These are phyloP conservation scores for Chamaenerion angustifolium DNA, from an alignment of 345 rosid genomes.

Conservation along the genomic window DNA sequence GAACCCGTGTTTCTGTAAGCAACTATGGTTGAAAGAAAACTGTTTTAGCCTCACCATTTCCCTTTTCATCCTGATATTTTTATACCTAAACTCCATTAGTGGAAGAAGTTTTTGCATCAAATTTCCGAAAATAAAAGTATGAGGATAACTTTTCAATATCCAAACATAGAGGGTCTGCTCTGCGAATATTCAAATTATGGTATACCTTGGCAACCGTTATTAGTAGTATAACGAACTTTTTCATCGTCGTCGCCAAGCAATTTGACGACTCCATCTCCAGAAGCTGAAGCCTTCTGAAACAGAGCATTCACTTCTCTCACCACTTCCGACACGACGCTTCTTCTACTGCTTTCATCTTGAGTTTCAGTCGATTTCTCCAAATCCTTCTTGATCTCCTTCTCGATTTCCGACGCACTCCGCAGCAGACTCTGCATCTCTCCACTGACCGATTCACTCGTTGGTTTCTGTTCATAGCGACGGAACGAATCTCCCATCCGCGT, in stretches of 20 bases:
- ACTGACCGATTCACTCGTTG: background rate
- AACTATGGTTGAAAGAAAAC: too few relatives aligned
- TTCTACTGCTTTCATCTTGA: background rate
- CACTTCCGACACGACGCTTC: constrained; percentile 10
- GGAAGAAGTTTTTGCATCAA: too few relatives aligned
- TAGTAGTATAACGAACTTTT: constrained; percentile 15
- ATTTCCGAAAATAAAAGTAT: too few relatives aligned
- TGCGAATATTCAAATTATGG: constrained; percentile 13
- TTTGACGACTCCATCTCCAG: constrained; percentile 27
- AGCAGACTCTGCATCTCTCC: background rate
- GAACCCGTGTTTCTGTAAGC: too few relatives aligned
- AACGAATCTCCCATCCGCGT: too few relatives aligned
- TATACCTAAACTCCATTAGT: too few relatives aligned
- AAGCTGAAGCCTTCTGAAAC: constrained; percentile 31
- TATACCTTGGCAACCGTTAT: constrained; percentile 10
- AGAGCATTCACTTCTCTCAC: constrained; percentile 21
- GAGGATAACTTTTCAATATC: too few relatives aligned
- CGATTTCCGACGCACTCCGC: background rate
- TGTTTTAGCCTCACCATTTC: too few relatives aligned
- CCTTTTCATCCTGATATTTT: too few relatives aligned
- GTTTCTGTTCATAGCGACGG: too few relatives aligned
- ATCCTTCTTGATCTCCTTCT: constrained; percentile 12
- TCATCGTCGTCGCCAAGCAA: constrained; percentile 22
- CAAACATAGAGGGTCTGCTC: constrained; percentile 7
- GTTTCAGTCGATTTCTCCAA: constrained; percentile 5